Evolutionary conservation across 1,284 basidiomycete species (phyloP), one percentile per base, ranked within the genome.

Genomic region (Fomitopsis schrenkii): DNA sequence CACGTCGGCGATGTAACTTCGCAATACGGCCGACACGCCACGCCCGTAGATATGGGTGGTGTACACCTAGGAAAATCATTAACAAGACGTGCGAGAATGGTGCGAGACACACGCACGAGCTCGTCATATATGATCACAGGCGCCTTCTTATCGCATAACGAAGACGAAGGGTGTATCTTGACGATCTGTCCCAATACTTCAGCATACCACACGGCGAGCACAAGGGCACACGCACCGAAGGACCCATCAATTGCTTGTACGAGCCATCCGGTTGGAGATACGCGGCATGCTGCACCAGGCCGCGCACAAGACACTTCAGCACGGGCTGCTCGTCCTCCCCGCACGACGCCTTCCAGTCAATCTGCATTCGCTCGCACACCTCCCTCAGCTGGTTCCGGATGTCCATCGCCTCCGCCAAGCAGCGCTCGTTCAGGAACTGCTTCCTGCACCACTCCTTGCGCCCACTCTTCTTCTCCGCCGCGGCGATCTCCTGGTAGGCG

Each of bases 61-160:
- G 71, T 91, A 88, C 22, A 94, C 82, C 93, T 93, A 44, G 45
- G 63, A 55, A 54, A 64, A 19, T 33, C 44, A 59, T 9, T n/a
- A 28, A 33, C 19, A 59, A 33, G 62, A 63, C 54, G 38, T 15
- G 5, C 26, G 38, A 60, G 30, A 55, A 55, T 41, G 9, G 38
- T 15, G 14, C 38, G 9, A 9, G 12, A 12, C 14, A 2, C 46
- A 80, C 91, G 68, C 65, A 96, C 95, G 68, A 97, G 78, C 72
- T 97, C 95, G 71, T 96, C 90, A 70, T 93, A 98, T 53, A 97
- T 82, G 61, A 98, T 94, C 5, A 89, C 93, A 0, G 88, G 86
- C 0, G 87, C 84, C 71, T 91, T 93, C 70, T 90, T 92, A 63
- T 91, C 88, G 63, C 83, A 84, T 63, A 97, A 72, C 2, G 86